These are phyloP conservation scores for Trichoderma orchidacearum DNA, from an alignment of 495 filamentous ascomycete species.

Conservation along the genomic window DNA sequence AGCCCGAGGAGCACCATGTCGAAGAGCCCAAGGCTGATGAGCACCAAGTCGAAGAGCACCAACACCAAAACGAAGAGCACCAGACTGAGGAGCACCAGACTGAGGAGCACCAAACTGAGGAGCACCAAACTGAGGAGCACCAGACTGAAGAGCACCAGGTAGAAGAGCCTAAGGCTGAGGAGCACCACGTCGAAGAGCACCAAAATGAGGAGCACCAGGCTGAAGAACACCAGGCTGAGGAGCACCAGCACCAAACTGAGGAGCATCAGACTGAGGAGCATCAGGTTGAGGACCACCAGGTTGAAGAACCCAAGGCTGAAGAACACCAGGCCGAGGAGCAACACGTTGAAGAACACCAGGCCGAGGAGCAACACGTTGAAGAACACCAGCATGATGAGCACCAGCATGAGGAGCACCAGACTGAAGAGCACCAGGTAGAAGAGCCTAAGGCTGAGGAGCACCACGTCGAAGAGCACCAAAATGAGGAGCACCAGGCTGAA, in stretches of 20 bases:
- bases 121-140: neutral
- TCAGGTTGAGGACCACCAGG: neutral
- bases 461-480: neutral
- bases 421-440: neutral
- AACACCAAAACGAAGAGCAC: neutral
- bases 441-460: neutral
- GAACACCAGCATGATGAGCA: neutral
- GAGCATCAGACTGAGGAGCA: too few relatives aligned
- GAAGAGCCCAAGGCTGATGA: neutral
- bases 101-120: neutral
- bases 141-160: neutral
- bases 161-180: neutral
- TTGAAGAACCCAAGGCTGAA: neutral
- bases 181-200: neutral
- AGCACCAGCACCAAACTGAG: too few relatives aligned
- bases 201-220: too few relatives aligned
- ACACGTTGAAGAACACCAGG: neutral
- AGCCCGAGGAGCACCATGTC: neutral
- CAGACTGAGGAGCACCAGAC: neutral
- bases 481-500: neutral
- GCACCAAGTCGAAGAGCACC: neutral
- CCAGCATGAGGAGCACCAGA: neutral
- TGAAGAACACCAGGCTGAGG: too few relatives aligned
- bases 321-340: neutral
- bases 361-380: neutral